Conservation (phyloP, 2,329 filamentous ascomycete species). For the Neonectria hederae region DNA sequence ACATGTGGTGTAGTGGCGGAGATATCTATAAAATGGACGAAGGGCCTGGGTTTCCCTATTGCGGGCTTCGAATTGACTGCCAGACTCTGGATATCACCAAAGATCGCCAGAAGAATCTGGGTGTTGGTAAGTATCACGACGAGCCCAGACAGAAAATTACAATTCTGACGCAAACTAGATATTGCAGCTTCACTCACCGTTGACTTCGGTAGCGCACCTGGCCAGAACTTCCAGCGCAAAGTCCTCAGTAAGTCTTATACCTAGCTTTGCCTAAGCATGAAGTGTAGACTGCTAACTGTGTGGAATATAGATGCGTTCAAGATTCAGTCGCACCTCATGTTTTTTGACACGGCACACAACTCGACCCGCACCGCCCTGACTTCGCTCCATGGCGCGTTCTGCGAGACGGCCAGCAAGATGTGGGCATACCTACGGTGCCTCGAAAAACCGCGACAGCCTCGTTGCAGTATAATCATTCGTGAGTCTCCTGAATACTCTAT, state of each 20-base stretch:
- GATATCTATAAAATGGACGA: conserved; percentile 59
- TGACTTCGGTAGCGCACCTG: conserved; percentile 76
- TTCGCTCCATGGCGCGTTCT: conserved; percentile 81
- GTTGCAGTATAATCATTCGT: conserved; percentile 70
- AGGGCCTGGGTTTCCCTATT: conserved; percentile 79
- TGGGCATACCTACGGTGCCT: conserved; percentile 71
- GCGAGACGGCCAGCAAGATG: conserved; percentile 81
- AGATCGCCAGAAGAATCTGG: conserved; percentile 65
- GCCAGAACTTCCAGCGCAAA: conserved; percentile 83
- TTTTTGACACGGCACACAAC: conserved; percentile 84
- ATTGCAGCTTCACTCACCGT: conserved; percentile 81
- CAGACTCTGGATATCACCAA: conserved; percentile 78
- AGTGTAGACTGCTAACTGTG: not conserved
- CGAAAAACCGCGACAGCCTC: conserved; percentile 63
- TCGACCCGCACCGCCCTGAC: conserved; percentile 70
- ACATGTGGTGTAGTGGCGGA: conserved; percentile 64
- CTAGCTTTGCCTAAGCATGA: not conserved
- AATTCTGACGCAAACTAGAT: conserved; percentile 27
- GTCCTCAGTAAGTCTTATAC: conserved; percentile 65
- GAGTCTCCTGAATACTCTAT: conserved; percentile 42
- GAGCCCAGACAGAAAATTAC: not conserved
- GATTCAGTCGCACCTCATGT: conserved; percentile 85
- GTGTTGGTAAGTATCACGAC: conserved; percentile 55
- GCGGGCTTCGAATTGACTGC: conserved; percentile 81
- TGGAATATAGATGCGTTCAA: conserved; percentile 71